Evolutionary conservation across 2,329 filamentous ascomycete genomes (phyloP), one percentile per base, ranked within the genome.

Genomic region (Pseudogymnoascus sp.): DNA sequence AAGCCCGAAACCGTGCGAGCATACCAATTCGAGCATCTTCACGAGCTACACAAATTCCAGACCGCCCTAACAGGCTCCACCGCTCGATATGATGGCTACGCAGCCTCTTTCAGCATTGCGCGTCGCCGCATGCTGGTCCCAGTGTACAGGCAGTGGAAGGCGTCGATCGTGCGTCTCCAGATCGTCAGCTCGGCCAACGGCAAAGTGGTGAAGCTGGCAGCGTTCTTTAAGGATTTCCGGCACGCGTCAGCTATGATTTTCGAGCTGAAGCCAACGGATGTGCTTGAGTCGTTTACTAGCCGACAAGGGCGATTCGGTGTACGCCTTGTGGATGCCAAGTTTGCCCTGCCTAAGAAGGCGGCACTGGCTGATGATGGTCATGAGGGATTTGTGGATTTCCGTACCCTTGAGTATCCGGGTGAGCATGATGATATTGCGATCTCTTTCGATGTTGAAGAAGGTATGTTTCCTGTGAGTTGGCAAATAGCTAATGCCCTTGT

Each of bases 361-460:
- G 50, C 38, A 4, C 38, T 41, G 16, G 38, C 38, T 41, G 79
- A 81, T 64, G 81, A 80, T 65, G 75, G 81, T 50, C 86, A 88
- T 65, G 84, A 86, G 72, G 84, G 86, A 26, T 96, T 93, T 77
- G 82, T 96, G 40, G 95, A 90, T 73, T 77, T 96, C 64, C 93
- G 96, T 75, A 84, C 92, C 74, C 88, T 92, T 16, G 92, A 96
- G 70, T 90, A 96, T 74, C 90, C 92, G 0, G 90, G 90, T 60
- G 93, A 96, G 77, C 91, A 96, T 75, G 93, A 96, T 74, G 93
- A 97, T 77, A 91, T 97, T 68, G 84, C 88, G 10, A 87, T 97
- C 70, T 76, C 88, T 65, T 97, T 97, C 79, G 91, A 96, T 67
- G 87, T 82, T 53, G 89, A 91, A 73, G 79, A 82, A 71, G 89